Evolutionary conservation across 2,329 filamentous ascomycete species (phyloP).

Genomic region (Xylariaceae sp.): DNA sequence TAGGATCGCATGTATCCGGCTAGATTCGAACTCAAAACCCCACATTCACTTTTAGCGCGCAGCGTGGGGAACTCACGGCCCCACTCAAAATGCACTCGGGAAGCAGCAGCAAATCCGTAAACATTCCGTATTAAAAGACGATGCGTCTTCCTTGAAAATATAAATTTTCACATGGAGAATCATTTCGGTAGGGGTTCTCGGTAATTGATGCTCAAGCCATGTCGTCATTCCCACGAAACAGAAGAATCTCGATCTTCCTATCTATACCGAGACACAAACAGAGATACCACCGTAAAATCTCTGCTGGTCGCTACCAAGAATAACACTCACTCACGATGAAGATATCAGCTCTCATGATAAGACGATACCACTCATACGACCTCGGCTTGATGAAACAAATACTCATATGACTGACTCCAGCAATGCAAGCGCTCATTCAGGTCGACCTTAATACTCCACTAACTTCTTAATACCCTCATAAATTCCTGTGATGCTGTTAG

Average conservation of each 20-base stretch:
- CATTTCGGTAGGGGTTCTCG: not conserved
- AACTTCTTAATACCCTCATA: slow-evolving; percentile 66
- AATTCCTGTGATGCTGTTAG: slow-evolving; percentile 49
- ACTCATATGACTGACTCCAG: not conserved
- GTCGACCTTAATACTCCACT: slow-evolving; percentile 52
- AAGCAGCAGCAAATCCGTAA: too few relatives aligned
- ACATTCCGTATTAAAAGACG: not conserved
- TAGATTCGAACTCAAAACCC: too few relatives aligned
- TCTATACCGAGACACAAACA: not conserved
- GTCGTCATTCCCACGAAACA: not conserved
- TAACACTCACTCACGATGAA: not conserved
- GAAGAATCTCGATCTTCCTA: not conserved
- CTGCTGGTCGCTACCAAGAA: not conserved
- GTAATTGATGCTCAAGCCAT: not conserved
- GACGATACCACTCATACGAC: not conserved
- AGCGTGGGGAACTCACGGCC: too few relatives aligned
- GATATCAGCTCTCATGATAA: not conserved
- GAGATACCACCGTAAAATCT: not conserved
- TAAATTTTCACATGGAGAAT: not conserved
- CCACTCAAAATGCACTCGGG: too few relatives aligned
- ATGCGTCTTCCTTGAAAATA: not conserved
- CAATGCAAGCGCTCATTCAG: not conserved
- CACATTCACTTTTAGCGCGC: too few relatives aligned
- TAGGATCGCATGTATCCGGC: too few relatives aligned
- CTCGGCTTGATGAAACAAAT: not conserved